A percentile compares a stretch with the other conserved stretches of the same genome.
Evolutionary conservation across 768 basidiomycete genomes (phyloP).

Genomic region (Scleroderma citrinum): DNA sequence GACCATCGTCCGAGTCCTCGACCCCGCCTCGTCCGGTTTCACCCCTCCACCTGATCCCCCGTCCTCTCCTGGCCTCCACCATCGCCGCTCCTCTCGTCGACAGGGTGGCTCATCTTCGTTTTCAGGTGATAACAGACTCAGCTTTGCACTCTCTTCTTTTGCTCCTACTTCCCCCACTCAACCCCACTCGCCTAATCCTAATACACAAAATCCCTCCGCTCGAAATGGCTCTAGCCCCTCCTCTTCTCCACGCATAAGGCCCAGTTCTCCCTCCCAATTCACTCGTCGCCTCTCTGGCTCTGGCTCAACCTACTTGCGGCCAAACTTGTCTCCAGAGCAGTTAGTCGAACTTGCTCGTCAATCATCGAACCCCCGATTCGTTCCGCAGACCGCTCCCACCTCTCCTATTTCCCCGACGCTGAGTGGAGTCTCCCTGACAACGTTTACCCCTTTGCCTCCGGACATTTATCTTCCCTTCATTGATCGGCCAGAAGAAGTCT

Average conservation of each 20-base stretch:
- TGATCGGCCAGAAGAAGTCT: slow-evolving; percentile 73
- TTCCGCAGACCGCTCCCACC: slow-evolving; percentile 8
- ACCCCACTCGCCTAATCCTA: slow-evolving; percentile 15
- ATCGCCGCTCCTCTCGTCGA: slow-evolving; percentile 28
- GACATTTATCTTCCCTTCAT: slow-evolving; percentile 84
- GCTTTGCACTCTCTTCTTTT: slow-evolving; percentile 68
- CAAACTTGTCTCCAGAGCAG: slow-evolving; percentile 64
- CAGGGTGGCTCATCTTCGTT: slow-evolving; percentile 27
- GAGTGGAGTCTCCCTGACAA: slow-evolving; percentile 36
- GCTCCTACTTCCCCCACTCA: slow-evolving; percentile 23
- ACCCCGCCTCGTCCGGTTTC: slow-evolving; percentile 25
- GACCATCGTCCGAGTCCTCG: slow-evolving; percentile 67
- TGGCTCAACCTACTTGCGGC: slow-evolving; percentile 34
- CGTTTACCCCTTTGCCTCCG: slow-evolving; percentile 70
- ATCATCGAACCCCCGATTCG: slow-evolving; percentile 40
- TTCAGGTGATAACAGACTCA: slow-evolving; percentile 35
- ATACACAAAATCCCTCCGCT: slow-evolving; percentile 27
- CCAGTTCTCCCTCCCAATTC: slow-evolving; percentile 38
- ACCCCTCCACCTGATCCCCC: slow-evolving; percentile 19
- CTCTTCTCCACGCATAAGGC: slow-evolving; percentile 41
- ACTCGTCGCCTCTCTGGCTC: slow-evolving; percentile 27
- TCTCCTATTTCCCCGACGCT: slow-evolving; percentile 14
- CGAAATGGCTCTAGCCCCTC: slow-evolving; percentile 28
- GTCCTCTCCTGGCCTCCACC: slow-evolving; percentile 17
- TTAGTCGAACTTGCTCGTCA: slow-evolving; percentile 67